Evolutionary conservation across 495 filamentous ascomycete genomes (phyloP), one percentile per base, ranked within the genome.

Genomic region (Penicillium soppii): DNA sequence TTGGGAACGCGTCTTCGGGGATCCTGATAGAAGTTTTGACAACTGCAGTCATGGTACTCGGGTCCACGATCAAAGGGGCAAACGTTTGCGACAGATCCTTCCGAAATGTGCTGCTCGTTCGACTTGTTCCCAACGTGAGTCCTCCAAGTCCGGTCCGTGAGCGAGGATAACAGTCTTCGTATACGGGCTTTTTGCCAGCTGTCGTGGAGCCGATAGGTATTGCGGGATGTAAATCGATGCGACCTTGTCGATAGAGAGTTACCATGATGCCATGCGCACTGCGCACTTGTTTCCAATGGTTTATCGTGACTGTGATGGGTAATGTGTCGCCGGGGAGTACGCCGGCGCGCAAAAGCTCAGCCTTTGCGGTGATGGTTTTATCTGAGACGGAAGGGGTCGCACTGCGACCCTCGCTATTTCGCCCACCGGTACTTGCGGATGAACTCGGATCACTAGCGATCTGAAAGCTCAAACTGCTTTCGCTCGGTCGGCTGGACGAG

Each of bases 191-290:
- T 54, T 86, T 87, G 13, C 83, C 79, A 48, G 83, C 74, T 39
- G 74, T 73, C 10, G 82, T 71, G 9, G 74, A 69, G 17, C 84
- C 85, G 4, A 90, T 66, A 5, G 84, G 78, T 46, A 86, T 75
- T 16, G 77, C 78, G 2, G 92, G 91, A 54, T 91, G 82, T 37
- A 92, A 84, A 61, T 98, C 95, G 22, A 97, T 92, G 8, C 91
- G 86, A 7, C 91, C 91, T 68, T 95, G 87, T 36, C 94, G 83
- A 64, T 96, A 96, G 4, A 98, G 74, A 1, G 94, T 98, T 22
- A 96, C 77, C 49, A 98, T 94, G 42, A 97, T 88, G 0, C 94
- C 94, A 57, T 92, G 86, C 72, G 95, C 75, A 61, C 88, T 97
- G 63, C 88, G 90, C 62, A 97, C 85, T 43, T 82, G 81, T 58